phyloP scores from a whole-genome alignment of 176 grass and related monocot genomes.

The Otatea glauca region DNA sequence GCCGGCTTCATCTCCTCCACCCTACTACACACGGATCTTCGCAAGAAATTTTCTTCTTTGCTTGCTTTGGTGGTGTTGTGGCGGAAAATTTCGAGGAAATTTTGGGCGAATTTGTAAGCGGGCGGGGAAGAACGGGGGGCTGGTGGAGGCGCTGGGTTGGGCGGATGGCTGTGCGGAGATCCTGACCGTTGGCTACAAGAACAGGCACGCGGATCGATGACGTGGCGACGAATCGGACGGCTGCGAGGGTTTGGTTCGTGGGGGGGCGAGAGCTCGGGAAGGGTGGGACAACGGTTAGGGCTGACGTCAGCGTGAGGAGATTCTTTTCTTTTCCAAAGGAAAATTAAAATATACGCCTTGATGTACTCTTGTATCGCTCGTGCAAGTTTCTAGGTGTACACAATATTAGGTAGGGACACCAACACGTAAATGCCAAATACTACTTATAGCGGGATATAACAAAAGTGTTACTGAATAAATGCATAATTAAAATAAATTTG shows the following conservation, averaged over 20 bases:
- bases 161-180: conserved; percentile 18
- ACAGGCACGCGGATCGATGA: conserved; percentile 58
- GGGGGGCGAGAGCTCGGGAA: not conserved
- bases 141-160: conserved; percentile 37
- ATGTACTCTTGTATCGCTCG: not conserved
- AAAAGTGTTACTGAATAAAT: too few relatives aligned
- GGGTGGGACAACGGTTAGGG: conserved; percentile 40
- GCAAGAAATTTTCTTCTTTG: not conserved
- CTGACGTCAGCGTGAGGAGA: conserved; percentile 32
- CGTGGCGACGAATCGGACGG: conserved; percentile 48
- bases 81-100: conserved; percentile 26
- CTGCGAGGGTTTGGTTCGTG: not conserved
- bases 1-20: conserved; percentile 49
- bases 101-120: conserved; percentile 67
- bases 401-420: too few relatives aligned
- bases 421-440: too few relatives aligned
- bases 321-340: not conserved
- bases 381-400: not conserved
- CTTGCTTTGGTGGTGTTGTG: conserved; percentile 4
- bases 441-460: too few relatives aligned
- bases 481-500: too few relatives aligned
- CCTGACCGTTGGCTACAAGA: conserved; percentile 45
- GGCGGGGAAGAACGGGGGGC: conserved; percentile 42
- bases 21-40: conserved; percentile 8
- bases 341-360: conserved; percentile 13